Evolutionary conservation across 305 asterid species (phyloP).

Genomic region (Fraxinus nigra): DNA sequence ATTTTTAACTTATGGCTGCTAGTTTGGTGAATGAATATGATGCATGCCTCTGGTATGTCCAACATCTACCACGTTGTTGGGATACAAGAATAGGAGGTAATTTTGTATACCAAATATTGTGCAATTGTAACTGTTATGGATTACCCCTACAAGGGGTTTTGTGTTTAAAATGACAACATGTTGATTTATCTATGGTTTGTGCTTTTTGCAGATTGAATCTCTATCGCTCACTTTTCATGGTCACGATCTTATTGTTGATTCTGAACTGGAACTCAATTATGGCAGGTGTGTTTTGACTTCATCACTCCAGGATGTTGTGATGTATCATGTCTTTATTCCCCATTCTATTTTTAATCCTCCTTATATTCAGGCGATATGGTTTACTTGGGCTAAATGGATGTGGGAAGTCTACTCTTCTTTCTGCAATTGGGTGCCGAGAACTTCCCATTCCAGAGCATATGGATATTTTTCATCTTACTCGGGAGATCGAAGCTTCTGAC

Average conservation of each 20-base stretch:
- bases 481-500: conserved; percentile 98
- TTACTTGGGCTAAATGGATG: conserved; percentile 97
- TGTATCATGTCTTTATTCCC: background rate
- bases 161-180: background rate
- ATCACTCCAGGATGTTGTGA: background rate
- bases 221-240: conserved; percentile 98
- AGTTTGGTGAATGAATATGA: conserved; percentile 35
- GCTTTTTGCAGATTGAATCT: conserved; percentile 74
- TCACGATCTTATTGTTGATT: conserved; percentile 87
- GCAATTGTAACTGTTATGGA: background rate
- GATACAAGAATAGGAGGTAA: conserved; percentile 30
- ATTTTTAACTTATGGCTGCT: conserved; percentile 26
- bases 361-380: conserved; percentile 77
- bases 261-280: conserved; percentile 88
- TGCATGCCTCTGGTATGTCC: background rate
- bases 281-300: conserved; percentile 58
- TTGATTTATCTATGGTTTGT: background rate
- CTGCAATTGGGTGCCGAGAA: conserved; percentile 84
- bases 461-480: conserved; percentile 85
- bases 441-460: conserved; percentile 96
- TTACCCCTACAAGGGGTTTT: background rate
- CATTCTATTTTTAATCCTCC: conserved; percentile 1
- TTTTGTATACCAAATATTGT: conserved; percentile 3
- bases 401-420: conserved; percentile 92
- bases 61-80: background rate